These are phyloP conservation scores for carrot (Daucus carota) DNA, from an alignment of 129 eudicot species.

Conservation along the genomic window DNA sequence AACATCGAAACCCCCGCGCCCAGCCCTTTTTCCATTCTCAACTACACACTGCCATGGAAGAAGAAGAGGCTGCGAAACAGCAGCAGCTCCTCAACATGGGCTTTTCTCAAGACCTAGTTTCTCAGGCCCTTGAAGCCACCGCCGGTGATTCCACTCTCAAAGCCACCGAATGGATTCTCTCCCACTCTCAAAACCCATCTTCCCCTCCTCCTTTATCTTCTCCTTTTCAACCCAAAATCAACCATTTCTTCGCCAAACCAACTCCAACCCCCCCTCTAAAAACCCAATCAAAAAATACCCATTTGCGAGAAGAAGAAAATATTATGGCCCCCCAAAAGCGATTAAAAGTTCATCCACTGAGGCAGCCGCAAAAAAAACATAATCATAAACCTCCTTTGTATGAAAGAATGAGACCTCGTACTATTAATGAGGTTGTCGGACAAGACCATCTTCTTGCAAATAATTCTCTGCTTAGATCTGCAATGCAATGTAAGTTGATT, in stretches of 20 bases:
- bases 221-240: conserved; percentile 53
- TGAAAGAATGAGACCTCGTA: conserved; percentile 88
- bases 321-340: neutral
- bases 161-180: conserved; percentile 77
- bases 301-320: conserved; percentile 5
- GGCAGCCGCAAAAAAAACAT: neutral
- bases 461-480: conserved; percentile 49
- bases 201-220: conserved; percentile 8
- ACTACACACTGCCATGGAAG: neutral
- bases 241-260: conserved; percentile 39
- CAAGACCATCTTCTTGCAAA: conserved; percentile 71
- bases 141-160: conserved; percentile 40
- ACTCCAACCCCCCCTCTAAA: conserved; percentile 16
- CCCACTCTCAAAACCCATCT: neutral
- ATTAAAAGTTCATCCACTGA: neutral
- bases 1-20: no score
- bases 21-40: no score
- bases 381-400: conserved; percentile 59
- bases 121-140: conserved; percentile 58
- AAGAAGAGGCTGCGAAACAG: conserved; percentile 14
- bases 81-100: conserved; percentile 76
- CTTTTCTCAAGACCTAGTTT: conserved; percentile 45
- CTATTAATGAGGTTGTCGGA: conserved; percentile 54
- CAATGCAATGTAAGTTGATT: conserved; percentile 38
- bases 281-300: conserved; percentile 12